phyloP scores from a whole-genome alignment of 2,329 filamentous ascomycete genomes.

The Trichophyton schoenleinii region DNA sequence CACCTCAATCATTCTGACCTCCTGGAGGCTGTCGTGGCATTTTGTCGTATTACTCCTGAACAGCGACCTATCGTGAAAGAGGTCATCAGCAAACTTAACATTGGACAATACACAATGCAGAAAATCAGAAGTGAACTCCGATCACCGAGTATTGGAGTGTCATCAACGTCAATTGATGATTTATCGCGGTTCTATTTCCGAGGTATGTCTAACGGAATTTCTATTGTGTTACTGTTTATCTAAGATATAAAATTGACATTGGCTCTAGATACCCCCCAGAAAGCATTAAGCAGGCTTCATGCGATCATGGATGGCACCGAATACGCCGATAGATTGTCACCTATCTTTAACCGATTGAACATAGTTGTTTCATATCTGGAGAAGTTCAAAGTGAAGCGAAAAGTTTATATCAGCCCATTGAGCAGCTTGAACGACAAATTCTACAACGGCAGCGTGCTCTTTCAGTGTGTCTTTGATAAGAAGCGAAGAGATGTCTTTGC shows the following conservation, averaged over 20 bases:
- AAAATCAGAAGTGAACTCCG: slow-evolving; percentile 73
- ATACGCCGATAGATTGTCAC: slow-evolving; percentile 39
- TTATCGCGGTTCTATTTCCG: slow-evolving; percentile 83
- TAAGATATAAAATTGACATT: slow-evolving; percentile 36
- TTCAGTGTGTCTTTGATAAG: slow-evolving; percentile 84
- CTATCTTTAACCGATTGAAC: slow-evolving; percentile 62
- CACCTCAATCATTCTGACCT: slow-evolving; percentile 81
- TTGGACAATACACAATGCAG: slow-evolving; percentile 66
- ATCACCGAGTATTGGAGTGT: slow-evolving; percentile 66
- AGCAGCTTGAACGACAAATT: slow-evolving; percentile 86
- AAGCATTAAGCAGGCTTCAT: slow-evolving; percentile 53
- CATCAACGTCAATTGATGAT: slow-evolving; percentile 82
- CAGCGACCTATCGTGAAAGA: slow-evolving; percentile 66
- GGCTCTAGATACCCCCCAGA: slow-evolving; percentile 54
- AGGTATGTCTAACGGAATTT: slow-evolving; percentile 34
- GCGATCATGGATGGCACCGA: slow-evolving; percentile 43
- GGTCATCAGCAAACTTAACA: slow-evolving; percentile 73
- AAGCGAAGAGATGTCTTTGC: slow-evolving; percentile 71
- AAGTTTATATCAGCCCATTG: slow-evolving; percentile 73
- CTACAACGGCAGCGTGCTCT: slow-evolving; percentile 72
- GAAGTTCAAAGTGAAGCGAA: slow-evolving; percentile 59
- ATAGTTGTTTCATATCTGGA: slow-evolving; percentile 66
- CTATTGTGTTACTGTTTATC: neutral
- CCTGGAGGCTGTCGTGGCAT: slow-evolving; percentile 76
- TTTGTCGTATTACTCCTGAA: slow-evolving; percentile 62